Evolutionary conservation across 2,329 filamentous ascomycete species (phyloP), one percentile per base, ranked within the genome.

Genomic region (Lojkania enalia): DNA sequence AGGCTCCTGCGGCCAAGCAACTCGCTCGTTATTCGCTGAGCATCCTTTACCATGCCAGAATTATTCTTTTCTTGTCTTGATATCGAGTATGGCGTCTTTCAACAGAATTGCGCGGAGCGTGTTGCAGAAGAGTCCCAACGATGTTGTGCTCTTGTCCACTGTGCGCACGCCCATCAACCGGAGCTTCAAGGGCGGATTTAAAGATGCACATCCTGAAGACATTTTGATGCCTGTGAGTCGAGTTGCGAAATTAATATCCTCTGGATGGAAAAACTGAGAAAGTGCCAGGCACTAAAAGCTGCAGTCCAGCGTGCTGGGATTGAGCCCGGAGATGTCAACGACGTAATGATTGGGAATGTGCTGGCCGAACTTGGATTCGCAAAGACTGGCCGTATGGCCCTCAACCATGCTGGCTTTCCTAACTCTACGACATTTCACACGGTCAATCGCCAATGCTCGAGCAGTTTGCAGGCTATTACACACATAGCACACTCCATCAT

Each of bases 361-460:
- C 95, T 66, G 76, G 77, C 64, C 88, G 92, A 74, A 86, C 90
- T 56, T 4, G 91, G 91, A 50, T 91, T 91, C 44, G 84, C 91
- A 44, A 96, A 96, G 80, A 91, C 94, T 69, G 79, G 88, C 60
- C 90, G 92, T 57, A 90, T 91, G 49, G 90, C 92, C 20, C 79
- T 87, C 43, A 87, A 96, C 52, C 88, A 90, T 41, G 92, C 92
- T 48, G 92, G 92, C 54, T 95, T 94, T 76, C 91, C 92, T 51
- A 90, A 92, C 74, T 95, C 91, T 2, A 80, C 88, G 35, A 84
- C 83, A 51, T 89, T 87, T 51, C 90, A 82, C 38, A 85, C 87
- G 20, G 80, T 95, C 51, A 96, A 96, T 77, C 87, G 94, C 46
- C 96, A 97, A 82, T 99, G 92, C 79, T 95, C 91, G 25, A 96